Conservation (phyloP, 805 yeast species). For the Sungouiozyma ichnusensis region DNA sequence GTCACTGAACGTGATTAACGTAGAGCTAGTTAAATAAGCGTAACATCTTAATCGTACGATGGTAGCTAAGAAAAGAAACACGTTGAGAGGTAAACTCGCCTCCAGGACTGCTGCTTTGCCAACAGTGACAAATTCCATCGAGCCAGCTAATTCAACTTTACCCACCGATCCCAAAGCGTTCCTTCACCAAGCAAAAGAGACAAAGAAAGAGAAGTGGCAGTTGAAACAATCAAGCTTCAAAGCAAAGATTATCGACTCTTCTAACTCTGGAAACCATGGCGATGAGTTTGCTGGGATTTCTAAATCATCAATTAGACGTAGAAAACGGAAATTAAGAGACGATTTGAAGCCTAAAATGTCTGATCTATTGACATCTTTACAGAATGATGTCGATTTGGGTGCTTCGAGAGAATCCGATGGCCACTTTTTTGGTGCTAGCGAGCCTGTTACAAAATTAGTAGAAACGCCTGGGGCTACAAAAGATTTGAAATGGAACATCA, state of each 20-base stretch:
- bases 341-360: conserved; percentile 57
- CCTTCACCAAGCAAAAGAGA: conserved; percentile 41
- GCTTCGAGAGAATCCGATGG: conserved; percentile 10
- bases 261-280: neutral
- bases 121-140: conserved; percentile 22
- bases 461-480: neutral
- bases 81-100: conserved; percentile 34
- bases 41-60: too few species aligned
- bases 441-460: neutral
- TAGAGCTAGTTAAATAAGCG: conserved; percentile 5
- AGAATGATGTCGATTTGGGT: conserved; percentile 23
- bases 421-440: conserved; percentile 3
- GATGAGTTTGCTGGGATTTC: conserved; percentile 41
- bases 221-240: conserved; percentile 31
- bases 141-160: conserved; percentile 7
- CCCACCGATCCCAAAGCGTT: conserved; percentile 36
- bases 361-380: conserved; percentile 48
- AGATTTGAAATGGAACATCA: conserved; percentile 5
- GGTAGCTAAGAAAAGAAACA: conserved; percentile 40
- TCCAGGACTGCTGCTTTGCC: conserved; percentile 21
- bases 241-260: conserved; percentile 12
- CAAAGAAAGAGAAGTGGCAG: conserved; percentile 43
- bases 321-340: conserved; percentile 53
- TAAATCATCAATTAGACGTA: conserved; percentile 53
- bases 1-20: too few species aligned